Evolutionary conservation across 2,329 filamentous ascomycete genomes (phyloP).

Genomic region (Camillea tinctor): DNA sequence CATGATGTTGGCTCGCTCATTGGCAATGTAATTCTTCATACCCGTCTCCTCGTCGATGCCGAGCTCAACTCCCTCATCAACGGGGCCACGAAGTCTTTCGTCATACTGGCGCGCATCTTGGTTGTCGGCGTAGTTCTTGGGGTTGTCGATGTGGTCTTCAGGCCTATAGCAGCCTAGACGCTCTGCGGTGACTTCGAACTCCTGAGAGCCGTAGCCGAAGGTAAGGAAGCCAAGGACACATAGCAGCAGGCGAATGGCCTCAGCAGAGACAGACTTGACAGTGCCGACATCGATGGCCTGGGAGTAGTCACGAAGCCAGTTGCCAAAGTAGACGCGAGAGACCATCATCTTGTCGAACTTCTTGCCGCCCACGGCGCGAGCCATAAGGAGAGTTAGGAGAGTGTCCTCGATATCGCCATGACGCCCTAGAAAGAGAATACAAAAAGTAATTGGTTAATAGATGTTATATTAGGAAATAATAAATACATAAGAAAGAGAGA

Average conservation of each 20-base stretch:
- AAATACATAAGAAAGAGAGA: background rate
- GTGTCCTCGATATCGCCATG: constrained; percentile 94
- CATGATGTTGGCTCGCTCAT: constrained; percentile 74
- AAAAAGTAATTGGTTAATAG: constrained; percentile 13
- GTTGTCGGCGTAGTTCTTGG: constrained; percentile 85
- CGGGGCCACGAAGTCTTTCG: constrained; percentile 72
- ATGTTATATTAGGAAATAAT: background rate
- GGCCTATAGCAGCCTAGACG: constrained; percentile 79
- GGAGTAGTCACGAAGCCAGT: constrained; percentile 91
- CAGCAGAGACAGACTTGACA: constrained; percentile 84
- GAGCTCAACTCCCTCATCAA: constrained; percentile 77
- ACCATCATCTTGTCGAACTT: constrained; percentile 88
- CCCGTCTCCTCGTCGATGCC: constrained; percentile 72
- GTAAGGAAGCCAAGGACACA: constrained; percentile 89
- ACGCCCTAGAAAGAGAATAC: constrained; percentile 56
- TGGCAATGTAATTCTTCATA: constrained; percentile 94
- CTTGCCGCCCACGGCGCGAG: constrained; percentile 57
- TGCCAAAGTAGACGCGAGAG: constrained; percentile 91
- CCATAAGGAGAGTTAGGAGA: constrained; percentile 68
- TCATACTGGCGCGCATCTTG: constrained; percentile 82
- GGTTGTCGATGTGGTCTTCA: constrained; percentile 79
- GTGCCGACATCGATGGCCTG: constrained; percentile 93
- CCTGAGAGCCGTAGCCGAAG: constrained; percentile 78
- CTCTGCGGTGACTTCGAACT: constrained; percentile 81
- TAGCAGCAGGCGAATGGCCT: constrained; percentile 85